Evolutionary conservation across 1,139 yeast genomes (phyloP), one percentile per base, ranked within the genome.

Genomic region (Torulaspora pretoriensis): DNA sequence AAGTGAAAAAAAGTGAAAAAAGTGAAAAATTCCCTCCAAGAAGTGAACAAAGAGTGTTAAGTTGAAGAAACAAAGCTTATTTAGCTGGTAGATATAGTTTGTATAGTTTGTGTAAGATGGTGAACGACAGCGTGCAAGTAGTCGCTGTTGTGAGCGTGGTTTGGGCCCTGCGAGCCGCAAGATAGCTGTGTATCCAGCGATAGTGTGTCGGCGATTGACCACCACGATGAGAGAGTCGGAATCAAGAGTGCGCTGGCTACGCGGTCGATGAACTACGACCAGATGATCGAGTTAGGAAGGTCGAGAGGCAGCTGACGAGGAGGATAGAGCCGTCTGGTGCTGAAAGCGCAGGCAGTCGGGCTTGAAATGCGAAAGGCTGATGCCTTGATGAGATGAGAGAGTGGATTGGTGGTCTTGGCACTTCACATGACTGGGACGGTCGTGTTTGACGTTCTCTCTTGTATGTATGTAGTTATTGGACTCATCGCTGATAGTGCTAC

Each of bases 11-110:
- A 19, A 28, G 25, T 22, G 25, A 14, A 13, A 28, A 29, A 28
- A 28, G 13, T n/a, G 19, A 28, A 16, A 31, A 23, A 35, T 35
- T 35, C 38, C 38, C 38, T 35, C 38, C 38, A 35, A 25, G 14
- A 25, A 19, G 3, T 14, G 13, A 12, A 17, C n/a, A 8, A 13
- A n/a, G n/a, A 16, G 17, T 4, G 13, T 10, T 23, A 7, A 23
- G 6, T 17, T 3, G 28, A 13, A 17, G 13, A 8, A 12, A 23
- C 3, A 12, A 13, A 5, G 33, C 4, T 14, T 16, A 5, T 26
- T 10, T 25, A 7, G 12, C 38, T 16, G n/a, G 26, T 35, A 23
- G 9, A 33, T 33, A 33, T 19, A 19, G 22, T 19, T 19, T 19
- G 22, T 19, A 5, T 19, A 19, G 22, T 19, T 19, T 19, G 22